Percentiles rank a stretch among this genome's conserved stretches.
Evolutionary conservation across 352 stramenopile genomes (phyloP).

Genomic region (Pythium diclinum): DNA sequence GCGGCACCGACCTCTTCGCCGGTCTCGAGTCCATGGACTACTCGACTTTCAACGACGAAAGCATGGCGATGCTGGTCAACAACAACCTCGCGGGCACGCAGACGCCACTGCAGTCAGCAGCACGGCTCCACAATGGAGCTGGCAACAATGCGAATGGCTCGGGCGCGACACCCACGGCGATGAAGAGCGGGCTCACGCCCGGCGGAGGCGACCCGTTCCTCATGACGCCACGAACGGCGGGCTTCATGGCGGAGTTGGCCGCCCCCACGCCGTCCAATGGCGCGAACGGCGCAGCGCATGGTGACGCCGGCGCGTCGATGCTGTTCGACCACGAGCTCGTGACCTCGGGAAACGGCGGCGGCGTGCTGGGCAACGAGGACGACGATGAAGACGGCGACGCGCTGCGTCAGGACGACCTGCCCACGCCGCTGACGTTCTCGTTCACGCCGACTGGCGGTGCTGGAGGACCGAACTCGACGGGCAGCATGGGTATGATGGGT

Average conservation of each 20-base stretch:
- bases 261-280: background rate
- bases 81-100: constrained; percentile 14
- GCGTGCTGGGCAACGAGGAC: constrained; percentile 9
- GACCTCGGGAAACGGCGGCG: background rate
- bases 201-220: constrained; percentile 13
- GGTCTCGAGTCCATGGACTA: constrained; percentile 22
- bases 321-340: constrained; percentile 35
- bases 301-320: constrained; percentile 17
- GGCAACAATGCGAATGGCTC: too few relatives aligned
- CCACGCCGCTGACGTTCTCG: constrained; percentile 28
- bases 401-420: constrained; percentile 20
- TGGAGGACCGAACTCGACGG: background rate
- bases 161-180: background rate
- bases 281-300: background rate
- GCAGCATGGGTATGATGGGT: background rate
- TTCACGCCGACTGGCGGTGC: constrained; percentile 22
- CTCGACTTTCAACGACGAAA: constrained; percentile 23
- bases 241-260: constrained; percentile 27
- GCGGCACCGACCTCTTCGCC: constrained; percentile 29
- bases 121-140: background rate
- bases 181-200: constrained; percentile 18
- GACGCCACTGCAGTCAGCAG: background rate
- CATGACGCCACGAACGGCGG: constrained; percentile 27
- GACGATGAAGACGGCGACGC: constrained; percentile 17
- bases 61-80: constrained; percentile 23